phyloP scores from a whole-genome alignment of 345 rosid species.

The Moricandia moricandioides region DNA sequence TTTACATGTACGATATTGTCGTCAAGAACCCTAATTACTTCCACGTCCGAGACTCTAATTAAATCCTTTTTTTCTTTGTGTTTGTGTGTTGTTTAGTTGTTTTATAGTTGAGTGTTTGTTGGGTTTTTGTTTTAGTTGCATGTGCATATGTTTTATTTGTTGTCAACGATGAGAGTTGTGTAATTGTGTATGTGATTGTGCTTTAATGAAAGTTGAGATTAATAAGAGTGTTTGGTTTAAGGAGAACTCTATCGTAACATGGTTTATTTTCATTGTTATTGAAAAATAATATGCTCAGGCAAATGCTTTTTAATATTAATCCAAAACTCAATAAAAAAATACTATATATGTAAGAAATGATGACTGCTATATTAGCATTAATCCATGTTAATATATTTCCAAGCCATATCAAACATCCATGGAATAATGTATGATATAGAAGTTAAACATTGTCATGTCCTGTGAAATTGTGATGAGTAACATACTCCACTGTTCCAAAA shows the following conservation, averaged over 20 bases:
- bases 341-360: not conserved
- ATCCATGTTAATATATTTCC: not conserved
- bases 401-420: not conserved
- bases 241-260: not conserved
- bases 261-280: not conserved
- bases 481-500: not conserved
- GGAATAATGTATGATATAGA: not conserved
- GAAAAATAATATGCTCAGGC: not conserved
- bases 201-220: slow-evolving; percentile 9
- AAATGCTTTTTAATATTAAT: not conserved
- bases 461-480: not conserved
- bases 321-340: not conserved
- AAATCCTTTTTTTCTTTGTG: not conserved
- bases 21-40: slow-evolving; percentile 70
- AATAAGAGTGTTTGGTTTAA: not conserved
- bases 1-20: slow-evolving; percentile 81
- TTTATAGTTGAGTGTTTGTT: not conserved
- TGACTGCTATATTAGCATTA: not conserved
- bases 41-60: slow-evolving; percentile 53
- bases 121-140: slow-evolving; percentile 23
- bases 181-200: not conserved
- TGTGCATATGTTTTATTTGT: slow-evolving; percentile 14
- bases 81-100: slow-evolving; percentile 14
- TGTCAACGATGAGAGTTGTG: slow-evolving; percentile 7
- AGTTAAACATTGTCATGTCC: not conserved